A percentile compares a stretch with the other conserved stretches of the same genome.
Evolutionary conservation across 2,329 filamentous ascomycete species (phyloP).

Genomic region (Cladobotryum protrusum): DNA sequence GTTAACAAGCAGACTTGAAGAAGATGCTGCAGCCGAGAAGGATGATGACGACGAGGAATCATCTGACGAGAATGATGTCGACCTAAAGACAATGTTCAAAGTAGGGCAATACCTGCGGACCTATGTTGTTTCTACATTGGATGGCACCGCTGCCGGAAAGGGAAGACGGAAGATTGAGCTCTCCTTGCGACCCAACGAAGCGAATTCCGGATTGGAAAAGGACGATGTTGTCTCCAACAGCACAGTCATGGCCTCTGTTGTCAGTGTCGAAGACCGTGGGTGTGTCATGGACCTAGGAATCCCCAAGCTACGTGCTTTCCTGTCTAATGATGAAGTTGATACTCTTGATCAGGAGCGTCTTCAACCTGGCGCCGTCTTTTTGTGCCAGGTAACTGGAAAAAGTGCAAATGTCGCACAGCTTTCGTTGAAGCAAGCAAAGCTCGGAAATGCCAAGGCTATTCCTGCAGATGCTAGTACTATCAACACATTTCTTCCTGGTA

Average conservation of each 20-base stretch:
- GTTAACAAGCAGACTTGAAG: slow-evolving; percentile 70
- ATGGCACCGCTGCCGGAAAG: slow-evolving; percentile 56
- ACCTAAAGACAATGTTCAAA: slow-evolving; percentile 68
- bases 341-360: slow-evolving; percentile 58
- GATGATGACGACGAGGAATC: slow-evolving; percentile 49
- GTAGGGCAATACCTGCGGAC: slow-evolving; percentile 85
- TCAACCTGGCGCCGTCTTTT: slow-evolving; percentile 75
- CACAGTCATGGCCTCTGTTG: slow-evolving; percentile 80
- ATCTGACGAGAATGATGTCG: slow-evolving; percentile 53
- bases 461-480: slow-evolving; percentile 77
- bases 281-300: slow-evolving; percentile 89
- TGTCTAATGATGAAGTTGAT: slow-evolving; percentile 77
- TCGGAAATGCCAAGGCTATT: slow-evolving; percentile 59
- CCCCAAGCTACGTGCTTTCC: slow-evolving; percentile 68
- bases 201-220: slow-evolving; percentile 68
- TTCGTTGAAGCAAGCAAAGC: slow-evolving; percentile 63
- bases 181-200: slow-evolving; percentile 69
- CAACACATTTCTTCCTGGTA: slow-evolving; percentile 84
- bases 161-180: slow-evolving; percentile 79
- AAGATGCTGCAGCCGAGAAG: slow-evolving; percentile 48
- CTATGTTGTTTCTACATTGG: slow-evolving; percentile 71
- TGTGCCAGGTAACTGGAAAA: slow-evolving; percentile 74
- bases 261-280: slow-evolving; percentile 93
- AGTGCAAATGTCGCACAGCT: slow-evolving; percentile 77
- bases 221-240: slow-evolving; percentile 68